Conservation (phyloP, 164 flowering plant genomes). For the Cinnamomum micranthum region DNA sequence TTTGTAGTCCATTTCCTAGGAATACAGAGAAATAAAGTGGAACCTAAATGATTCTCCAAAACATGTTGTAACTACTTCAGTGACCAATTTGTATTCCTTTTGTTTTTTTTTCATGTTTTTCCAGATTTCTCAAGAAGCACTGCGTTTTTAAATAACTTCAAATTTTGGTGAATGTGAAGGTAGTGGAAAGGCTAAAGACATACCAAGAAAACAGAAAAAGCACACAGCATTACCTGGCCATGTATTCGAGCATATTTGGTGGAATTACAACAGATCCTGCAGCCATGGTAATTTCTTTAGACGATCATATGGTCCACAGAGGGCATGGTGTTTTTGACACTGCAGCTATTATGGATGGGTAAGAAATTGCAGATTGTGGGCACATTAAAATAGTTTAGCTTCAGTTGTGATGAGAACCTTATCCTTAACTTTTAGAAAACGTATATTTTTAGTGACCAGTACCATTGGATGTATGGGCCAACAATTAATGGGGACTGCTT, state of each 20-base stretch:
- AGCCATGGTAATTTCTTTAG: slow-evolving; percentile 81
- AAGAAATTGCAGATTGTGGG: slow-evolving; percentile 17
- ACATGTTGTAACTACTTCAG: too few species aligned
- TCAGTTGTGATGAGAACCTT: background rate
- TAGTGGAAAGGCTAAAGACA: slow-evolving; percentile 47
- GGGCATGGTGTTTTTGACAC: slow-evolving; percentile 98
- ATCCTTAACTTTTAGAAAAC: background rate
- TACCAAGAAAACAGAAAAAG: slow-evolving; percentile 35
- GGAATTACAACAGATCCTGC: slow-evolving; percentile 81
- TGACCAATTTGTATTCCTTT: background rate
- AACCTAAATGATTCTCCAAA: too few species aligned
- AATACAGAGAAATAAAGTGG: too few species aligned
- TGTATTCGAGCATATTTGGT: slow-evolving; percentile 80
- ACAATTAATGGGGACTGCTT: background rate
- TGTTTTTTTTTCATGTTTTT: background rate
- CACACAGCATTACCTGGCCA: slow-evolving; percentile 67
- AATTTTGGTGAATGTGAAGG: slow-evolving; percentile 32
- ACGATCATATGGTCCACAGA: slow-evolving; percentile 94
- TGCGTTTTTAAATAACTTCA: background rate
- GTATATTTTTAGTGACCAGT: background rate
- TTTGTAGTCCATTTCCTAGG: too few species aligned
- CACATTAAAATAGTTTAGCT: background rate
- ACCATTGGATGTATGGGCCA: background rate
- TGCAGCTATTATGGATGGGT: slow-evolving; percentile 84
- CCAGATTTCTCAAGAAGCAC: background rate